phyloP scores from a whole-genome alignment of 345 rosid genomes.

The Arabidopsis suecica region DNA sequence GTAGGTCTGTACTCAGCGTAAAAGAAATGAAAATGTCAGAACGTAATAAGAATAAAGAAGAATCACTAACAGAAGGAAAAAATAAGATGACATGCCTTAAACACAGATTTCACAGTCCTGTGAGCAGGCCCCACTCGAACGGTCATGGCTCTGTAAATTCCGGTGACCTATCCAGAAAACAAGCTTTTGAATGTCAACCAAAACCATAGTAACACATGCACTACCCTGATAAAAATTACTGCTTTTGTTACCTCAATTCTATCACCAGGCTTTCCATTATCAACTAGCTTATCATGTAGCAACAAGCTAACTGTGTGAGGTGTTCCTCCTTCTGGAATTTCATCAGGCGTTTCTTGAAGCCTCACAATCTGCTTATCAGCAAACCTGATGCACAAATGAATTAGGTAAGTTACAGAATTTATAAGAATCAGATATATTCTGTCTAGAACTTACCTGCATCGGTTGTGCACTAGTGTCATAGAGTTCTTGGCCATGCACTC shows the following conservation, averaged over 20 bases:
- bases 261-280: conserved; percentile 96
- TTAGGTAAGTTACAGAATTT: not conserved
- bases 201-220: not conserved
- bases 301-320: conserved; percentile 97
- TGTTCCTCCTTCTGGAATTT: conserved; percentile 97
- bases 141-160: conserved; percentile 95
- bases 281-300: conserved; percentile 96
- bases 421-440: not conserved
- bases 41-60: conserved; percentile 9
- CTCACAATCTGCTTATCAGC: conserved; percentile 98
- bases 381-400: conserved; percentile 56
- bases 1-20: conserved; percentile 62
- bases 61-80: conserved; percentile 11
- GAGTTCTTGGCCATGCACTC: conserved; percentile 92
- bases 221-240: not conserved
- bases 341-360: conserved; percentile 98
- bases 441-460: conserved; percentile 74
- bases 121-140: conserved; percentile 85
- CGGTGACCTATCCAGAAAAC: conserved; percentile 67
- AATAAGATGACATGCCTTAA: conserved; percentile 61
- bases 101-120: conserved; percentile 93
- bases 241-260: conserved; percentile 77
- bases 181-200: conserved; percentile 22
- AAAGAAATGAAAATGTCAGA: conserved; percentile 27
- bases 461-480: conserved; percentile 84